phyloP scores from a whole-genome alignment of 805 yeast genomes.

The Scheffersomyces coipomensis region DNA sequence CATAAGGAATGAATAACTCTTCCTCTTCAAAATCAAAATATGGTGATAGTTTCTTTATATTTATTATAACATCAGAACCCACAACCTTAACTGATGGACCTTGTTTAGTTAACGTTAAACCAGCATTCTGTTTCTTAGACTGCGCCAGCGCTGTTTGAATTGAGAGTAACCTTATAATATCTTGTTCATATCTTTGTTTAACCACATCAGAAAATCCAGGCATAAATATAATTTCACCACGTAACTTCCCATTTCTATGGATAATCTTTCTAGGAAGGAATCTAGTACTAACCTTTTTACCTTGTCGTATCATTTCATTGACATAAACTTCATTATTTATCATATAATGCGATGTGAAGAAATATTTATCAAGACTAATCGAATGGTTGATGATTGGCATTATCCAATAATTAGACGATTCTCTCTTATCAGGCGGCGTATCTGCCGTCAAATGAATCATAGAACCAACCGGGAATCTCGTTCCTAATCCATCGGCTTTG shows the following conservation, averaged over 20 bases:
- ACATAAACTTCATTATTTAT: conserved; percentile 2
- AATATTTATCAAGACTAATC: conserved; percentile 1
- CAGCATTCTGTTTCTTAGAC: conserved; percentile 1
- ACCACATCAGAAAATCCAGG: conserved; percentile 8
- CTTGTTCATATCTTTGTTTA: conserved; percentile 9
- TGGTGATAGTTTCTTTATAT: conserved; percentile 9
- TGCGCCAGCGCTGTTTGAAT: neutral
- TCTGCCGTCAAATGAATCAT: conserved; percentile 9
- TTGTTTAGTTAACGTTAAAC: conserved; percentile 6
- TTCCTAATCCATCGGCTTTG: conserved; percentile 18
- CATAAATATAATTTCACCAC: neutral
- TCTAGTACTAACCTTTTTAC: neutral
- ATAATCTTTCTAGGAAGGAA: conserved; percentile 2
- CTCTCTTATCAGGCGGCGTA: conserved; percentile 4
- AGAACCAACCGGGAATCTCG: conserved; percentile 19
- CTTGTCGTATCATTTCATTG: neutral
- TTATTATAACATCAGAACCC: conserved; percentile 11
- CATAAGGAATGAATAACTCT: conserved; percentile 13
- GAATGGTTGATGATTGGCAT: conserved; percentile 16
- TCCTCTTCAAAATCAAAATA: conserved; percentile 7
- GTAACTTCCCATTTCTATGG: neutral
- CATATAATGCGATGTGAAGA: conserved; percentile 2
- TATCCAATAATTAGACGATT: conserved; percentile 5
- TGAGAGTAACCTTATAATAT: conserved; percentile 8
- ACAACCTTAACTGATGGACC: conserved; percentile 12